These are phyloP conservation scores for Rhazya stricta DNA, from an alignment of 257 asterid genomes.

Conservation along the genomic window DNA sequence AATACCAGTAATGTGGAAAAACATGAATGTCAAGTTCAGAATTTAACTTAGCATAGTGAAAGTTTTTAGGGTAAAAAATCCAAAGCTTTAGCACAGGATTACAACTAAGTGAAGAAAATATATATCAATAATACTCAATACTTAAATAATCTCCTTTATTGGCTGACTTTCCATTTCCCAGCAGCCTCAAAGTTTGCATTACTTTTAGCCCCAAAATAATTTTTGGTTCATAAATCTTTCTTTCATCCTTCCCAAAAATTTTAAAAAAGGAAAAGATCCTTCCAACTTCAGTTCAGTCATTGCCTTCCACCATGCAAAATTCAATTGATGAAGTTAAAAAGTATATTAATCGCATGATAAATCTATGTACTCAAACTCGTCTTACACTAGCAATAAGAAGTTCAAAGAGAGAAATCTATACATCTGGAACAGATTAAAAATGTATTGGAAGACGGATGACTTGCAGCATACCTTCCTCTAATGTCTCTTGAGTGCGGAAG, in stretches of 20 bases:
- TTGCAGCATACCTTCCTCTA: conserved; percentile 80
- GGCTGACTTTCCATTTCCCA: background rate
- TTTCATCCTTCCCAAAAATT: no score
- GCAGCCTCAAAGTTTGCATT: background rate
- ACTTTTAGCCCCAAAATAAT: background rate
- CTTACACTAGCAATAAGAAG: background rate
- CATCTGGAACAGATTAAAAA: background rate
- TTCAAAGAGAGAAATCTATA: background rate
- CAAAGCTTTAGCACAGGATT: background rate
- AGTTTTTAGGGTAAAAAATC: background rate
- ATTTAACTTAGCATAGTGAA: background rate
- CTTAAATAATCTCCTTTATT: background rate
- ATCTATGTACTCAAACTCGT: background rate
- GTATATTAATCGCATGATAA: background rate
- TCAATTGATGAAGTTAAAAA: background rate
- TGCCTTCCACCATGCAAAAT: background rate
- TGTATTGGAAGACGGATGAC: background rate
- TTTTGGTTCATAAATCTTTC: background rate
- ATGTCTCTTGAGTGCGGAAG: conserved; percentile 91
- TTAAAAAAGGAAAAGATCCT: no score
- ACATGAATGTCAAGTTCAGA: background rate
- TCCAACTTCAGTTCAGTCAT: background rate
- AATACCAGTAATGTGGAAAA: conserved; percentile 9
- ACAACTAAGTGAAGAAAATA: background rate
- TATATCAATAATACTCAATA: background rate